These are phyloP conservation scores for Eucalyptus microcorys DNA, from an alignment of 345 rosid genomes.

Conservation along the genomic window DNA sequence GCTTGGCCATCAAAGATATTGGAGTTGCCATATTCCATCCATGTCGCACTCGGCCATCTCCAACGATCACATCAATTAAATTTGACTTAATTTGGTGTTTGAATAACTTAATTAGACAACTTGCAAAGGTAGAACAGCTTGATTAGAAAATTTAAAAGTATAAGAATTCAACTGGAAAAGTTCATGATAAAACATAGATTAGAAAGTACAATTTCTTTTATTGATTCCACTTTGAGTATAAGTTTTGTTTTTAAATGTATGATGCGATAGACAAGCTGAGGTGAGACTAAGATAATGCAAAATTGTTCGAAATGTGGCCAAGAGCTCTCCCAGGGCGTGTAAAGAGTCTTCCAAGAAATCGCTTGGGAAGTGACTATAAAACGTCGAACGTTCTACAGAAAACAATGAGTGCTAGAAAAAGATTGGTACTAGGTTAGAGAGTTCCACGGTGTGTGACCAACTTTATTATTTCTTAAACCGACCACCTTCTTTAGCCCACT, in stretches of 20 bases:
- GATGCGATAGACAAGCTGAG: background rate
- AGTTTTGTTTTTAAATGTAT: background rate
- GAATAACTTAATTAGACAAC: background rate
- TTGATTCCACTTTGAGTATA: background rate
- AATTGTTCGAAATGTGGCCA: background rate
- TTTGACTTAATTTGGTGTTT: background rate
- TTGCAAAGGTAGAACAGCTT: background rate
- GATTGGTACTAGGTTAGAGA: background rate
- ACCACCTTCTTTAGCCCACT: background rate
- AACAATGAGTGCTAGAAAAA: background rate
- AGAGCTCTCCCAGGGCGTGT: background rate
- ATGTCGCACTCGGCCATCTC: background rate
- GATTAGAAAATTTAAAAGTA: background rate
- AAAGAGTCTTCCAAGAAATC: background rate
- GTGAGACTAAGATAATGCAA: too few species aligned
- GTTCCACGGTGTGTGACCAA: background rate
- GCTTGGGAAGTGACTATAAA: background rate
- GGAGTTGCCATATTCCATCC: background rate
- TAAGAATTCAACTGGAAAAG: background rate
- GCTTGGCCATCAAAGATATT: background rate
- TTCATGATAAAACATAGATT: background rate
- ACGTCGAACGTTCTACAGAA: background rate
- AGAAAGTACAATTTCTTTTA: background rate
- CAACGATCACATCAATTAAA: background rate
- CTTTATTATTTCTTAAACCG: background rate